Base-by-base conservation (phyloP, 2,329 filamentous ascomycete genomes). In the Ceratocystis lukuohia region DNA sequence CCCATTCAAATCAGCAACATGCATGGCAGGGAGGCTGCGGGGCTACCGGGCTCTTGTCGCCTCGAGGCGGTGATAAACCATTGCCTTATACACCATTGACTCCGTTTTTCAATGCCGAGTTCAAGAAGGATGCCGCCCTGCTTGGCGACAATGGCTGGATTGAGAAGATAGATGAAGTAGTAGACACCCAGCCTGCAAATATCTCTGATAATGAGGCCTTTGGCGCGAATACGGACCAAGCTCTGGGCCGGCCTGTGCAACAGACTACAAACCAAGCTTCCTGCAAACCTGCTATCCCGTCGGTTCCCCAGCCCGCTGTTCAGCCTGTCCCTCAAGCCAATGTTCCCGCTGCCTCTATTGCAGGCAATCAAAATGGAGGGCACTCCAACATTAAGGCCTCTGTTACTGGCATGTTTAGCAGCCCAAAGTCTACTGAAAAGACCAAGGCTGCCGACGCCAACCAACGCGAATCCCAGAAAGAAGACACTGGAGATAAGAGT, bases 111-210 rank as follows among this genome's bases (percentile, higher is more conserved):
- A 73, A 75, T 37, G 76, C 78, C 1, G 70, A 71, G 4, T 69
- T 71, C 50, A 79, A 76, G 69, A 78, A 73, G 62, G 76, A 77
- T 46, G 84, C 84, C 75, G 78, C 74, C 2, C 72, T 85, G 71
- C 79, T 84, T 67, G 82, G 82, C 2, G 74, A 80, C 2, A 78
- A 81, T 61, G 83, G 83, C 25, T 85, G 82, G 82, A 76, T 84
- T 1, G 81, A 84, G 71, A 76, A 76, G 17, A 79, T 75, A 1
- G 73, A 72, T 5, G 67, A 67, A 12, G 45, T 22, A 8, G 45
- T 22, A 8, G 45, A 50, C 30, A 44, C 37, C 45, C 41, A 57
- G 25, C 5, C 8, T n/a, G 2, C 28, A 12, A 25, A 41, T 22
- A 7, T 25, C 37, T 28, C 22, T 12, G 33, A 28, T 8, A n/a